These are phyloP conservation scores for Triticum turgidum DNA, from an alignment of 176 grass and related monocot genomes.

Conservation along the genomic window DNA sequence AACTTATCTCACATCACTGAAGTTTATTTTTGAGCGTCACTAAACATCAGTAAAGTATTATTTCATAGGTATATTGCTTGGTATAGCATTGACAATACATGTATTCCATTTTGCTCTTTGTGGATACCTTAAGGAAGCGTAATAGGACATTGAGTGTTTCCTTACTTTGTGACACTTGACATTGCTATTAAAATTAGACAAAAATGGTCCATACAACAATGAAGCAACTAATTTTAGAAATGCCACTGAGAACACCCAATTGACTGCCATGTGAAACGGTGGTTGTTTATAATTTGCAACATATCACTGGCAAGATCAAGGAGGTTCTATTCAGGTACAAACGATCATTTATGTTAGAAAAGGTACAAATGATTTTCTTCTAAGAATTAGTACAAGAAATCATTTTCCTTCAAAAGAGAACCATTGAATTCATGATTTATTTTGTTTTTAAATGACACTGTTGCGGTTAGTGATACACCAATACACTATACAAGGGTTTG, in stretches of 20 bases:
- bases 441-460: neutral
- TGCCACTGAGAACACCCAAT: constrained; percentile 15
- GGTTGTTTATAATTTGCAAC: neutral
- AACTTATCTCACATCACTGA: neutral
- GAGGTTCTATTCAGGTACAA: neutral
- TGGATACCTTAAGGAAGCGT: constrained; percentile 8
- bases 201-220: neutral
- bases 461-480: neutral
- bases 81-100: neutral
- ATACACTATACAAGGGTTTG: neutral
- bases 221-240: neutral
- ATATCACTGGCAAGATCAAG: neutral
- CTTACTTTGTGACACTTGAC: neutral
- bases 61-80: neutral
- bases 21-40: neutral
- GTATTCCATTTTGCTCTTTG: neutral
- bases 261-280: constrained; percentile 7
- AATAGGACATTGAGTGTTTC: neutral
- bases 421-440: neutral
- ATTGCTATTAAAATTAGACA: neutral
- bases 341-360: neutral
- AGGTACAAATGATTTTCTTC: neutral
- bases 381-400: neutral
- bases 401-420: neutral
- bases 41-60: neutral